Evolutionary conservation across 495 filamentous ascomycete genomes (phyloP).

Genomic region (Lasiosphaeria miniovina): DNA sequence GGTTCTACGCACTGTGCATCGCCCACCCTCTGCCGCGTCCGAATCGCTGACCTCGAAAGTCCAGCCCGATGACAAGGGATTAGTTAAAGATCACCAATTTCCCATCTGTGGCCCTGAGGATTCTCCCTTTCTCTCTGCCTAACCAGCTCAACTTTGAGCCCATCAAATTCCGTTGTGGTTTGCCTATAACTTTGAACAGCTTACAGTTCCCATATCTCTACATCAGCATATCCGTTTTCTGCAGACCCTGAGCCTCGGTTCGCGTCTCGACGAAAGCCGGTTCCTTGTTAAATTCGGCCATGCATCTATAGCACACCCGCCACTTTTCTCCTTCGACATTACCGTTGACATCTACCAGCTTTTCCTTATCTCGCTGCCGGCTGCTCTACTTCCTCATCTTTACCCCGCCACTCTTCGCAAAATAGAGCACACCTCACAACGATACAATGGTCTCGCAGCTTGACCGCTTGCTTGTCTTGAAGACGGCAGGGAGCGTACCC

Average conservation of each 20-base stretch:
- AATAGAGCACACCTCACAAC: neutral
- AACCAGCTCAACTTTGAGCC: neutral
- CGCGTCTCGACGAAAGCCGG: conserved; percentile 9
- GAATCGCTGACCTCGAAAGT: neutral
- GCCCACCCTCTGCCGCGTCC: neutral
- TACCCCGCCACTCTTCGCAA: neutral
- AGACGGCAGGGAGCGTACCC: conserved; percentile 32
- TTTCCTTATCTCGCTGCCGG: conserved; percentile 1
- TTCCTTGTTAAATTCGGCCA: conserved; percentile 15
- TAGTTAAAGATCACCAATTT: conserved; percentile 27
- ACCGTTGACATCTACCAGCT: conserved; percentile 2
- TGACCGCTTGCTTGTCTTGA: conserved; percentile 29
- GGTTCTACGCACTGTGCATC: neutral
- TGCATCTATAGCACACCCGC: conserved; percentile 4
- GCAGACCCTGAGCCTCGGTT: neutral
- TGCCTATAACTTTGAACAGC: neutral
- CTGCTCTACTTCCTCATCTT: neutral
- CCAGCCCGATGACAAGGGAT: conserved; percentile 18
- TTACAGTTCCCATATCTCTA: neutral
- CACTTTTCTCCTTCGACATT: neutral
- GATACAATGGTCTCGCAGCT: conserved; percentile 27
- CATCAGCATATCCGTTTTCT: neutral
- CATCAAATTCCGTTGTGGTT: neutral
- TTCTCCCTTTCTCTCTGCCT: neutral
- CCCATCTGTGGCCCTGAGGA: conserved; percentile 3